Evolutionary conservation across 2,329 filamentous ascomycete species (phyloP).

Genomic region (Fusarium sarcochroum): DNA sequence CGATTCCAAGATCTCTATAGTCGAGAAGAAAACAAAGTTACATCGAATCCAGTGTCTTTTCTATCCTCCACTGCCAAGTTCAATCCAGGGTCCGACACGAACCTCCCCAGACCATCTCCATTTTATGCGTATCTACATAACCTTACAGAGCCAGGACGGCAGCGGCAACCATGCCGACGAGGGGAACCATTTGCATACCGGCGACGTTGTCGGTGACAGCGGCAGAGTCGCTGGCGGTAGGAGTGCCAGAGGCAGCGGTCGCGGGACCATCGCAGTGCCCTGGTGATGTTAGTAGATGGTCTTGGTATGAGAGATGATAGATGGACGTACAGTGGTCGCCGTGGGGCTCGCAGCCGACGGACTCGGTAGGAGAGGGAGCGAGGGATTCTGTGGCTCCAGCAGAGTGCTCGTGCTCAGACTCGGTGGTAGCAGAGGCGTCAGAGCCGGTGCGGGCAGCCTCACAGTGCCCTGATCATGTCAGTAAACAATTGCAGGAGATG

Average conservation of each 20-base stretch:
- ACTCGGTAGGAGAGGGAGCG: constrained; percentile 43
- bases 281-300: neutral
- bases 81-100: constrained; percentile 30
- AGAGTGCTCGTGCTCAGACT: constrained; percentile 31
- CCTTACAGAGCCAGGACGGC: constrained; percentile 43
- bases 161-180: constrained; percentile 42
- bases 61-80: constrained; percentile 34
- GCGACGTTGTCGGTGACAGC: constrained; percentile 36
- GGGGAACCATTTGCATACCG: constrained; percentile 35
- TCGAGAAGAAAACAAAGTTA: constrained; percentile 14
- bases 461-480: constrained; percentile 35
- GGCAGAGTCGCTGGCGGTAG: constrained; percentile 15
- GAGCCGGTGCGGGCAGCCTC: constrained; percentile 40
- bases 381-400: constrained; percentile 22
- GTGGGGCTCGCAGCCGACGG: constrained; percentile 42
- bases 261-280: constrained; percentile 46
- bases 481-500: neutral
- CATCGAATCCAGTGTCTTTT: constrained; percentile 25
- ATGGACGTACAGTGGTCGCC: constrained; percentile 43
- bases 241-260: constrained; percentile 19
- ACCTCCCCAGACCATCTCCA: constrained; percentile 9
- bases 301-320: rapidly evolving
- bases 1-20: neutral
- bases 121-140: neutral
- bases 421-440: constrained; percentile 26